Percentiles rank a stretch among this genome's conserved stretches.
These are phyloP conservation scores for Penicillium mononematosum DNA, from an alignment of 495 filamentous ascomycete species.

Conservation along the genomic window DNA sequence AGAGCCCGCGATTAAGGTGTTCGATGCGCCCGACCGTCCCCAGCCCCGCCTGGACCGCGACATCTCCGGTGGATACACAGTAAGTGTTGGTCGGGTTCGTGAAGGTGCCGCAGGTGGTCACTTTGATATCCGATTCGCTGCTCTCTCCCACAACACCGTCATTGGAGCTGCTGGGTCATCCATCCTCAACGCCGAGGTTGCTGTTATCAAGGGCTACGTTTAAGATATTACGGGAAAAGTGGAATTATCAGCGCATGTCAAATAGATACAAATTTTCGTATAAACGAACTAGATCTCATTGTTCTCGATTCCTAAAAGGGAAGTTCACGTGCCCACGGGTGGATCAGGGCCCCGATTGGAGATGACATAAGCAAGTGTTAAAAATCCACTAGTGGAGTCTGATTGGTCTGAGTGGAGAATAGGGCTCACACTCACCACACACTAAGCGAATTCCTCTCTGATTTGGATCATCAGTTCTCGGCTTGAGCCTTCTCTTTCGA, in stretches of 20 bases:
- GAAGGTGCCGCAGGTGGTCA: constrained; percentile 69
- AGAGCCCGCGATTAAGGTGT: constrained; percentile 66
- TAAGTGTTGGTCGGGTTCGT: constrained; percentile 75
- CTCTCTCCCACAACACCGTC: constrained; percentile 84
- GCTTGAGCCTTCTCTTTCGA: constrained; percentile 7
- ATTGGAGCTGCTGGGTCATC: constrained; percentile 94
- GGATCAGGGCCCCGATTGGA: background rate
- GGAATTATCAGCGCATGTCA: constrained; percentile 27
- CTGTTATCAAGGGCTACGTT: constrained; percentile 82
- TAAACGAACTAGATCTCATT: background rate
- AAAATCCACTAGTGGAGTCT: constrained; percentile 3
- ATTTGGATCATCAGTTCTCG: constrained; percentile 24
- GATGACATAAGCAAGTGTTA: constrained; percentile 6
- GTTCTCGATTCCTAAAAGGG: constrained; percentile 11
- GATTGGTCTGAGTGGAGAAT: constrained; percentile 31
- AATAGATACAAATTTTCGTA: constrained; percentile 25
- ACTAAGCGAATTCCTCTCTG: constrained; percentile 40
- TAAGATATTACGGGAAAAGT: constrained; percentile 42
- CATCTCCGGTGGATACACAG: constrained; percentile 70
- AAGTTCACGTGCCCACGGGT: background rate
- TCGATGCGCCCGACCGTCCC: constrained; percentile 76
- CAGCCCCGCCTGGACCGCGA: constrained; percentile 84
- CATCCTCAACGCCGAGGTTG: constrained; percentile 91
- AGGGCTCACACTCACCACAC: constrained; percentile 35
- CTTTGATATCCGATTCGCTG: constrained; percentile 81